Evolutionary conservation across 768 basidiomycete genomes (phyloP), one percentile per base, ranked within the genome.

Genomic region (Amanita phalloides): DNA sequence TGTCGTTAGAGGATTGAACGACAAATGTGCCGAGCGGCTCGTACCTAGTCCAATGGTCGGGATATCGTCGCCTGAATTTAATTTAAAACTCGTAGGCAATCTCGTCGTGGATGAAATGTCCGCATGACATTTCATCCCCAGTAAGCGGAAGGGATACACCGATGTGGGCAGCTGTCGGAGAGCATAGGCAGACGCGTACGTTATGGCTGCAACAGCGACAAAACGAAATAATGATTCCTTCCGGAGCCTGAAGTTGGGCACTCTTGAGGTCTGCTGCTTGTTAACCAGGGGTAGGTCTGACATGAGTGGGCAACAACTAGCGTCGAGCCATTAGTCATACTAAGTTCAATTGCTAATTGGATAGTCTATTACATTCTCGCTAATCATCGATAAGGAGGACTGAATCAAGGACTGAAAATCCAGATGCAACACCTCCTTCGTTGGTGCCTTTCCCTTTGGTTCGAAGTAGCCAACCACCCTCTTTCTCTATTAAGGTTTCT

Each of bases 401-500:
- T 1, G 82, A 84, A 62, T 89, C 86, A 45, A 89, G 63, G 4
- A 87, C 86, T 2, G 82, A 84, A 61, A 83, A 86, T 10, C 91
- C 91, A 45, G 84, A 83, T 3, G 86, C 88, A 3, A 92, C 84
- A 3, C 93, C 92, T 4, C 93, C 93, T 61, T 99, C 95, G 62
- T 97, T 85, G 52, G 82, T 89, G 39, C 91, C 90, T 61, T 81
- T 84, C 4, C 86, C 89, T 60, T 96, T 97, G 5, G 93, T 97
- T 57, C 93, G 69, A 45, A 96, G 75, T 61, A 97, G 61, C 77
- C 89, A 92, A 14, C 93, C 93, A 1, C 75, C 83, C 53, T 82
- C 78, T 56, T 76, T 74, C 62, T 91, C 85, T 49, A 74, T 68
- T 41, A 79, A 62, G 26, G 68, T 61, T 4, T 66, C 68, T 8